Evolutionary conservation across 73 alveolate genomes (phyloP).

Genomic region (Paramecium pentaurelia): DNA sequence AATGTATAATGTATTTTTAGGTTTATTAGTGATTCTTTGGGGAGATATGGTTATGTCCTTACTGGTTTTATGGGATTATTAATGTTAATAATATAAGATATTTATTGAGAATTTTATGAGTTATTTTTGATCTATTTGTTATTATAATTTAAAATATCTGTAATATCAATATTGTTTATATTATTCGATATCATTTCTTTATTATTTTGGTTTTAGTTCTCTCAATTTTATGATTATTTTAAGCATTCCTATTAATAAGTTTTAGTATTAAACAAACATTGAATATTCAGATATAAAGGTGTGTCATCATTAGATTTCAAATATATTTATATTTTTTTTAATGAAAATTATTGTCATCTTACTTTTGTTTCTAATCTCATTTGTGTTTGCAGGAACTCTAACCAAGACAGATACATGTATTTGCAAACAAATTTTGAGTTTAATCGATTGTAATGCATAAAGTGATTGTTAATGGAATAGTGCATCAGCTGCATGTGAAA

Average conservation of each 20-base stretch:
- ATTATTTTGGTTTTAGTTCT: neutral
- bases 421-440: neutral
- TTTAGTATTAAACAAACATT: neutral
- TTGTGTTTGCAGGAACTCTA: neutral
- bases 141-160: neutral
- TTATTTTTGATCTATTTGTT: neutral
- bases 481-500: neutral
- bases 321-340: neutral
- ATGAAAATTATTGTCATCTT: neutral
- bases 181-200: neutral
- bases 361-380: neutral
- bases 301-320: neutral
- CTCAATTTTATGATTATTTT: neutral
- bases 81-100: neutral
- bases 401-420: neutral
- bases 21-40: neutral
- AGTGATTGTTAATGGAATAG: constrained; percentile 5
- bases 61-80: neutral
- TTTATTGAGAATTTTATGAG: neutral
- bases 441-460: neutral
- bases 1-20: neutral
- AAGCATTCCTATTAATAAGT: neutral
- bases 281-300: neutral
- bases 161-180: too few species aligned
- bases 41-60: neutral